These are phyloP conservation scores for Actinomortierella ambigua DNA, from an alignment of 371 early-diverging fungal genomes.

Conservation along the genomic window DNA sequence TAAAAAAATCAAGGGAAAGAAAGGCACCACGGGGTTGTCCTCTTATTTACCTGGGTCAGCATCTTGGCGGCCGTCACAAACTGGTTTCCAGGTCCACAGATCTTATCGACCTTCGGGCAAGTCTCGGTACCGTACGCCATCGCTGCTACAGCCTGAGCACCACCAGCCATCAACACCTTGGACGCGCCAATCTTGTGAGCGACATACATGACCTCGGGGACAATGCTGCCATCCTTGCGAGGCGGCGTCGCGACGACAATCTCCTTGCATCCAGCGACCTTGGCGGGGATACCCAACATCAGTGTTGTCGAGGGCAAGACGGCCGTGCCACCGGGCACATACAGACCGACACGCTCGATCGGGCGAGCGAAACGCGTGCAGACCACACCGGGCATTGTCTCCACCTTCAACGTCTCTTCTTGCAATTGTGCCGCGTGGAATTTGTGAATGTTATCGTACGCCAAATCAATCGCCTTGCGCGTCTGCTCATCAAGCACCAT, in stretches of 20 bases:
- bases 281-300: conserved; percentile 97
- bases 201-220: conserved; percentile 96
- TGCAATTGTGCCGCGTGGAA: conserved; percentile 96
- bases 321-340: conserved; percentile 98
- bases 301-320: conserved; percentile 94
- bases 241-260: conserved; percentile 98
- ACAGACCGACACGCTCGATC: conserved; percentile 95
- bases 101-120: conserved; percentile 98
- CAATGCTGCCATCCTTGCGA: conserved; percentile 86
- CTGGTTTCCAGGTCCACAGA: conserved; percentile 99
- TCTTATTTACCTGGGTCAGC: conserved; percentile 71
- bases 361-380: conserved; percentile 93
- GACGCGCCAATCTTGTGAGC: conserved; percentile 96
- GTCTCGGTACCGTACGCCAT: conserved; percentile 97
- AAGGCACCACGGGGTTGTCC: neutral
- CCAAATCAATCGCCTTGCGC: conserved; percentile 89
- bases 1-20: neutral
- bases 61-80: conserved; percentile 99
- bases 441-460: conserved; percentile 88
- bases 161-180: conserved; percentile 91
- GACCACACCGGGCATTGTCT: conserved; percentile 96
- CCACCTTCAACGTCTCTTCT: conserved; percentile 73
- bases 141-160: conserved; percentile 98
- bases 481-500: conserved; percentile 75
- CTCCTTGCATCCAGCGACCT: conserved; percentile 94